Evolutionary conservation across 208 protist genomes (phyloP).

Genomic region (Acanthamoeba divionensis): DNA sequence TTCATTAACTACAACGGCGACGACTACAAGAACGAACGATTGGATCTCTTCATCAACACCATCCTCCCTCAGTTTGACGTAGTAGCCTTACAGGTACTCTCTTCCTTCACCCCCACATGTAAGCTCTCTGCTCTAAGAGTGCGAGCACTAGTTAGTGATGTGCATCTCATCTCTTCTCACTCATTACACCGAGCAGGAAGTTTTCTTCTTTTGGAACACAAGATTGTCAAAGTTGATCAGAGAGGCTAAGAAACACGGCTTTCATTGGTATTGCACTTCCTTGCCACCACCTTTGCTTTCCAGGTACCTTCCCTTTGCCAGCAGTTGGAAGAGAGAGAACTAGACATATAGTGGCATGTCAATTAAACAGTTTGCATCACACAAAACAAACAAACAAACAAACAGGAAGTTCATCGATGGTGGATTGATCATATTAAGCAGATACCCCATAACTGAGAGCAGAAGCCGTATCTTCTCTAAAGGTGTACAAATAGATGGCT

Average conservation of each 20-base stretch:
- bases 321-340: too few species aligned
- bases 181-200: too few species aligned
- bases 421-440: constrained; percentile 1
- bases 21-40: constrained; percentile 41
- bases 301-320: not conserved
- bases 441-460: constrained; percentile 22
- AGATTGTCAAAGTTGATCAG: not conserved
- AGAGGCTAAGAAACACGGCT: not conserved
- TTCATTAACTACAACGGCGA: constrained; percentile 42
- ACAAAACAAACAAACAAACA: not conserved
- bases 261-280: constrained; percentile 26
- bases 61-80: constrained; percentile 37
- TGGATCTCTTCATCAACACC: not conserved
- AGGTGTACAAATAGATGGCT: not conserved
- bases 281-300: not conserved
- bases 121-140: too few species aligned
- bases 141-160: too few species aligned
- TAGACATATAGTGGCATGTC: not conserved
- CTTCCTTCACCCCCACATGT: too few species aligned
- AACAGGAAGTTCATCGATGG: constrained; percentile 32
- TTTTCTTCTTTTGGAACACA: constrained; percentile 30
- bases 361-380: not conserved
- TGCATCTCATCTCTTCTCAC: too few species aligned
- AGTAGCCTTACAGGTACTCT: not conserved
- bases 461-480: not conserved